A percentile compares a stretch with the other conserved stretches of the same genome.
Conservation (phyloP, 2,329 filamentous ascomycete genomes). For the Claviceps quebecensis region DNA sequence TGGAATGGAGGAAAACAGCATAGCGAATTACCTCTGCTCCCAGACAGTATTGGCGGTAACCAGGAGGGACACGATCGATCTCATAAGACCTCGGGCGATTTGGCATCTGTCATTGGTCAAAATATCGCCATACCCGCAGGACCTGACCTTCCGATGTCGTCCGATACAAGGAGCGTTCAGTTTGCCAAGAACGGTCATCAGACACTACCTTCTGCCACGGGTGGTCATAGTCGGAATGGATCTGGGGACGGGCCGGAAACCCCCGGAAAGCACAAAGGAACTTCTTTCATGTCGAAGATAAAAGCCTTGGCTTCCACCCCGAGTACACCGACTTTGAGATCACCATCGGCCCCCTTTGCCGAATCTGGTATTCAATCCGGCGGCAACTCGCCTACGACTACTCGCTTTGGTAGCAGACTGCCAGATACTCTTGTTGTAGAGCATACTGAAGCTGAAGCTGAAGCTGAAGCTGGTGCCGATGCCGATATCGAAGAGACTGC, state of each 20-base stretch:
- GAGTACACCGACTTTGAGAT: conserved; percentile 33
- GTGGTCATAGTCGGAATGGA: conserved; percentile 42
- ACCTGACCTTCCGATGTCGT: background rate
- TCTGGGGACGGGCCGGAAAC: conserved; percentile 55
- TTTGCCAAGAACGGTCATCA: conserved; percentile 46
- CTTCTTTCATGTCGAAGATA: conserved; percentile 64
- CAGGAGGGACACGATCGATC: background rate
- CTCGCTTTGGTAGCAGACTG: conserved; percentile 31
- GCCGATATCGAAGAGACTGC: conserved; percentile 46
- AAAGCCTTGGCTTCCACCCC: conserved; percentile 52
- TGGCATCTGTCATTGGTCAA: background rate
- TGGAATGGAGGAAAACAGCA: conserved; percentile 10
- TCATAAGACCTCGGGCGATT: background rate
- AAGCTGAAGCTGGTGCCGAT: conserved; percentile 20
- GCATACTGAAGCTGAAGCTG: conserved; percentile 10
- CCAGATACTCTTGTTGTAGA: conserved; percentile 41
- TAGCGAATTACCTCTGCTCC: conserved; percentile 2
- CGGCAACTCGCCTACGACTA: conserved; percentile 32
- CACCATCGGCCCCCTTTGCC: conserved; percentile 15
- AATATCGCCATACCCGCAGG: background rate
- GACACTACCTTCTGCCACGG: conserved; percentile 27
- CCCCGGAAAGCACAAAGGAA: conserved; percentile 41
- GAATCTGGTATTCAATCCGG: conserved; percentile 27
- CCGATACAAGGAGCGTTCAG: conserved; percentile 51
- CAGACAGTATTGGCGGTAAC: background rate